Base-by-base conservation (phyloP, 257 asterid species). In the Solanum pinnatisectum region DNA sequence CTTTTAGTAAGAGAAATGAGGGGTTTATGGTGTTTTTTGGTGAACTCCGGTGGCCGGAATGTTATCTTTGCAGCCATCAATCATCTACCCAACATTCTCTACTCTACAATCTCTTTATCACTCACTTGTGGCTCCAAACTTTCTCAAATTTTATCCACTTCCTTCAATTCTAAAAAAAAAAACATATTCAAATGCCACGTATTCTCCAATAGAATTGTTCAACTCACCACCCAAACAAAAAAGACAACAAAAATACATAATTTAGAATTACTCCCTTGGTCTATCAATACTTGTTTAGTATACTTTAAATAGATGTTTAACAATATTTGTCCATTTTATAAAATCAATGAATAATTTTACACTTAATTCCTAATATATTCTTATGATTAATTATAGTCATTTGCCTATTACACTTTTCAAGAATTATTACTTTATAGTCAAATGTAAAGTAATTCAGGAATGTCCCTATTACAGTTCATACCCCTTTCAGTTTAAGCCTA, bases 11-110 rank as follows among this genome's bases (percentile, higher is more conserved):
- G 83, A 88, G 87, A 85, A 3, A 87, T 84, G 89, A 89, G 74
- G 91, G 90, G 40, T 83, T 88, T 10, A 87, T 13, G 83, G 89
- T 35, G 84, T 49, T 30, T 65, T 8, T 35, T 23, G 87, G 89
- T 76, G 32, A 93, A 84, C 40, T 91, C 92, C 72, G 92, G 95
- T 32, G 90, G 96, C 85, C 88, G 90, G 91, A 90, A 91, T 30
- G 94, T 68, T 65, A 89, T 92, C 91, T 44, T 86, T 91, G 94
- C 87, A 59, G 94, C 96, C 98, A 93, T 95, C 42, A 12, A 40
- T 40, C 49, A 42, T 63, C 71, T 63, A 63, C 32, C 33, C 71
- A n/a, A 10, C 32, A 63, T 63, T 22, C 70, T 49, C 70, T 60
- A 10, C 13, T 10, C 70, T 60, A 8, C 70, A 8, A 10, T n/a